Base-by-base conservation (phyloP, 2,329 filamentous ascomycete genomes). In the Cladosporium sp. region DNA sequence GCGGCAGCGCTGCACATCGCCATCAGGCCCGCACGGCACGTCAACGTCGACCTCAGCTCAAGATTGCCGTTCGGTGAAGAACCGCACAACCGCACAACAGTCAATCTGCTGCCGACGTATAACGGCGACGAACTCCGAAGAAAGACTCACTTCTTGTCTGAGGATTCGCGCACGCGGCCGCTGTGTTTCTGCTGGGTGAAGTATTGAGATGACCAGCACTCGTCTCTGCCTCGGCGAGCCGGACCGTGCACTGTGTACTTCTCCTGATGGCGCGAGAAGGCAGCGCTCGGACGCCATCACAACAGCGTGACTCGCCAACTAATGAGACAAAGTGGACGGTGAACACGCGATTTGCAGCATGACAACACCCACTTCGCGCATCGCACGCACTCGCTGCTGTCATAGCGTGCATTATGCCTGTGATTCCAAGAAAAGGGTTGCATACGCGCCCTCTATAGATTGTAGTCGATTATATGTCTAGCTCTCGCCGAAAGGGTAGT, bases 401-500 rank as follows among this genome's bases (percentile, higher is more conserved):
- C 40, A 43, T 34, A 50, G 48, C 48, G 18, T 37, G 35, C 35
- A 28, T 33, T 19, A 45, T 33, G 19, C 14, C 22, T 45, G 22
- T 53, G 43, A 43, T 43, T 46, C 48, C 48, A 43, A 50, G 41
- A 18, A 49, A 18, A 22, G 14, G 28, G 11, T 35, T 45, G 43
- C 42, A 46, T 45, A 34, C 42, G 48, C 48, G 35, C 43, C 33
- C 40, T 35, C 22, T 35, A 43, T 50, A 50, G 13, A 43, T 14
- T 28, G 42, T 38, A 77, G 14, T 43, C n/a, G 38, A 33, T 11
- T 50, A 43, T 50, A 43, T 37, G 48, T 43, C 48, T 50, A 50
- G 38, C 48, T 77, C 63, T 86, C 85, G 1, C 93, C 93, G 76
- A 97, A 97, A 0, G 92, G 91, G 72, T 95, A 89, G 69, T 98